Percentiles rank a stretch among this genome's conserved stretches.
Conservation (phyloP, 169 alveolate species). For the Theileria annulata region DNA sequence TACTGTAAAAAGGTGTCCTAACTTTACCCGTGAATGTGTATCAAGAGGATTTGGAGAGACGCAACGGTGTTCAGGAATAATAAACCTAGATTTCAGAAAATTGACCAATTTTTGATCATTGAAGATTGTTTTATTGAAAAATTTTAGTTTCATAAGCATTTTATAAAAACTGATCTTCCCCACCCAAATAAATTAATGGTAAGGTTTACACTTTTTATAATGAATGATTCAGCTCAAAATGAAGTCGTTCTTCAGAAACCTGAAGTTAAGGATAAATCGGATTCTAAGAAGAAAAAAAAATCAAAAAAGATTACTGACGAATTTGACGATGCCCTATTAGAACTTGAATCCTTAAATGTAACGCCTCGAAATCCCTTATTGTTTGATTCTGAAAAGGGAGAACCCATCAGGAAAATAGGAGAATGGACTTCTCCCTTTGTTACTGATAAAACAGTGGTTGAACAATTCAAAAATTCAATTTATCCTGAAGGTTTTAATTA, state of each 20-base stretch:
- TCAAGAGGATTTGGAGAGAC: background rate
- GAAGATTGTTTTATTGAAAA: constrained; percentile 1
- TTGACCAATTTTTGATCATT: background rate
- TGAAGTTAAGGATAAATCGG: constrained; percentile 13
- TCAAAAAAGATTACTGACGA: constrained; percentile 7
- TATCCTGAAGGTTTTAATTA: constrained; percentile 48
- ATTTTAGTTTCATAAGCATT: background rate
- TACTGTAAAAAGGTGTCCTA: background rate
- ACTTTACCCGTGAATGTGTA: background rate
- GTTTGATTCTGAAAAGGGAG: constrained; percentile 36
- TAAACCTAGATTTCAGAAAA: background rate
- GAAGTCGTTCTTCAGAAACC: constrained; percentile 10
- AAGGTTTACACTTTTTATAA: constrained; percentile 7
- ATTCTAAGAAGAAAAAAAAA: constrained; percentile 45
- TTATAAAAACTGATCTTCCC: constrained; percentile 4
- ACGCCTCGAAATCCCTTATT: constrained; percentile 34
- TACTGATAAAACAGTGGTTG: constrained; percentile 40
- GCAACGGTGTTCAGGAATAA: background rate
- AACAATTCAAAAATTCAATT: constrained; percentile 44
- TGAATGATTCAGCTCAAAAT: constrained; percentile 14
- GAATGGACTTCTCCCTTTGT: constrained; percentile 49
- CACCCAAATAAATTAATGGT: constrained; percentile 1
- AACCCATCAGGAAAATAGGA: constrained; percentile 45
- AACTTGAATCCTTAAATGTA: constrained; percentile 43
- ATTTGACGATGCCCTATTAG: constrained; percentile 38